phyloP scores from a whole-genome alignment of 2,329 filamentous ascomycete genomes.

The Tolypocladium inflatum region DNA sequence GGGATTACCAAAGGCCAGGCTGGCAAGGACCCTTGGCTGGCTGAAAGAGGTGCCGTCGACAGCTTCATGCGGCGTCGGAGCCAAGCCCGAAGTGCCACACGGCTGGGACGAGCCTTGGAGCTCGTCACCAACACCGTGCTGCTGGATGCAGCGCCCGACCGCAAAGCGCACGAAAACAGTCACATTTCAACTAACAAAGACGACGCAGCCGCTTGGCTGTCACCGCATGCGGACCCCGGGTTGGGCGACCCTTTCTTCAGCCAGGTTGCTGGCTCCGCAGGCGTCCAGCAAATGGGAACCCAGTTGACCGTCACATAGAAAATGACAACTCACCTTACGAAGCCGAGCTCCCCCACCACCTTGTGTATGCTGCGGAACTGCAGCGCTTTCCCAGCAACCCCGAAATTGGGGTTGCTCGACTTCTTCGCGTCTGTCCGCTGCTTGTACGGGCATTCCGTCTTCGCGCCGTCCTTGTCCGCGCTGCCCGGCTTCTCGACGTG shows the following conservation, averaged over 20 bases:
- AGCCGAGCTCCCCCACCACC: constrained; percentile 61
- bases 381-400: constrained; percentile 38
- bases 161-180: background rate
- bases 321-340: constrained; percentile 51
- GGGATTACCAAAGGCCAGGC: background rate
- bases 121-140: background rate
- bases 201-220: background rate
- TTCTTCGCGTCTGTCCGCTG: constrained; percentile 44
- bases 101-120: background rate
- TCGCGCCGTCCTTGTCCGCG: constrained; percentile 15
- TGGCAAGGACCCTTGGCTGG: background rate
- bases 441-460: constrained; percentile 48
- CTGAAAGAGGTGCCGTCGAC: background rate
- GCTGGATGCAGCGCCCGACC: background rate
- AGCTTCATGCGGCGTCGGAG: background rate
- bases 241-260: background rate
- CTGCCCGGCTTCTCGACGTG: constrained; percentile 58
- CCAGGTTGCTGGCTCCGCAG: background rate
- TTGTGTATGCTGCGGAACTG: constrained; percentile 47
- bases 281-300: background rate
- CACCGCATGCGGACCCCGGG: background rate
- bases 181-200: background rate
- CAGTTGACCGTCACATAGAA: background rate
- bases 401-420: constrained; percentile 57
- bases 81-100: background rate